These are phyloP conservation scores for Penicillium riverlandense DNA, from an alignment of 495 filamentous ascomycete genomes.

Conservation along the genomic window DNA sequence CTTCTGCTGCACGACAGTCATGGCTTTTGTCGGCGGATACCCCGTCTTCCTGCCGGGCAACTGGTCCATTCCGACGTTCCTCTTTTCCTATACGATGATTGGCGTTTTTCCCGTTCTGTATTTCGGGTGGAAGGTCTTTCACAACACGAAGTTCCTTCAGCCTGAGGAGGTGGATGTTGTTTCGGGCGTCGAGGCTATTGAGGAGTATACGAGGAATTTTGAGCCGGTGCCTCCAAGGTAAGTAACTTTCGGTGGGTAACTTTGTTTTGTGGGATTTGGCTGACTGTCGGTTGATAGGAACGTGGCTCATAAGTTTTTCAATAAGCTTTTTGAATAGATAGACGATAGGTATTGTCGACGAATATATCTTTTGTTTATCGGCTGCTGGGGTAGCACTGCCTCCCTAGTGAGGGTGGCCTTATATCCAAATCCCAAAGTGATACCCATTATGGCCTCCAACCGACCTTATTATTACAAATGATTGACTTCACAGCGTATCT, in stretches of 20 bases:
- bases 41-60: slow-evolving; percentile 65
- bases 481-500: too few species aligned
- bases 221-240: slow-evolving; percentile 52
- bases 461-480: too few species aligned
- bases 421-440: too few species aligned
- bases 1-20: slow-evolving; percentile 51
- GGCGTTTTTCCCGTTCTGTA: slow-evolving; percentile 59
- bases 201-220: slow-evolving; percentile 63
- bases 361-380: neutral
- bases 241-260: slow-evolving; percentile 3
- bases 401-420: too few species aligned
- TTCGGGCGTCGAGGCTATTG: slow-evolving; percentile 62
- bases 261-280: neutral
- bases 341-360: neutral
- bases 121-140: slow-evolving; percentile 62
- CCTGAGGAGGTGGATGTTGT: slow-evolving; percentile 57
- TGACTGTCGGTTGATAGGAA: slow-evolving; percentile 14
- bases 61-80: slow-evolving; percentile 66
- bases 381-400: neutral
- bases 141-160: slow-evolving; percentile 50
- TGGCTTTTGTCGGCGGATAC: slow-evolving; percentile 72
- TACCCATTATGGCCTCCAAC: too few species aligned
- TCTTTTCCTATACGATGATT: slow-evolving; percentile 74
- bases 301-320: slow-evolving; percentile 14
- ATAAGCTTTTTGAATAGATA: slow-evolving; percentile 10